Evolutionary conservation across 1,139 yeast genomes (phyloP), one percentile per base, ranked within the genome.

Genomic region (Yamadazyma trypodendri): DNA sequence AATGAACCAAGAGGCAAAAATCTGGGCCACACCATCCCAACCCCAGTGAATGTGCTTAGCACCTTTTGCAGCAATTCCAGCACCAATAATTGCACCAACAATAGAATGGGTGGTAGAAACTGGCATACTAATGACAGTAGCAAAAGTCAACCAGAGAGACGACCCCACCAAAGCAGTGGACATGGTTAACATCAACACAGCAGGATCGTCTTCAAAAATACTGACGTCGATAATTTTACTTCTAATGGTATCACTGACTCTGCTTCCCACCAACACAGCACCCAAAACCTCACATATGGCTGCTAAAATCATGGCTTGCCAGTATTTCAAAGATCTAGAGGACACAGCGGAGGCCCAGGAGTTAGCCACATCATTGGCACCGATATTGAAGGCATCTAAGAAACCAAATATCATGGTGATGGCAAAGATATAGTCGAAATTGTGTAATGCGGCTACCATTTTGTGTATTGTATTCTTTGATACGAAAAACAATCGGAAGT

Each of bases 301-400:
- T 0, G 87, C 87, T 35, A 83, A 61, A 25, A 80, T 48, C 84
- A 81, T 79, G 17, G 89, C 90, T 60, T 84, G 92, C 78, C 84
- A 77, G 57, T 81, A 81, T 40, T 76, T 76, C 44, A 84, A 64
- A 17, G 88, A 75, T 49, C 85, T 65, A 10, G 90, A 81, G 4
- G 89, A 79, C 16, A 82, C 79, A 2, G 86, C 78, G 2, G 89
- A 80, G 1, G 90, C 84, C 55, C 81, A 84, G 3, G 92, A 83
- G 64, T 84, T 84, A 27, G 92, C 85, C 42, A 83, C 89, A 68
- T 84, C 92, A 55, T 84, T 84, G 31, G 92, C 94, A 39, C 94
- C 94, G 51, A 82, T 84, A 56, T 81, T 81, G 75, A 81, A 84
- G n/a, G 90, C 90, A 61, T 82, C 89, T 51, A 82, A 67, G 67